Base-by-base conservation (phyloP, 306 rosid genomes). In the Begonia loranthoides region DNA sequence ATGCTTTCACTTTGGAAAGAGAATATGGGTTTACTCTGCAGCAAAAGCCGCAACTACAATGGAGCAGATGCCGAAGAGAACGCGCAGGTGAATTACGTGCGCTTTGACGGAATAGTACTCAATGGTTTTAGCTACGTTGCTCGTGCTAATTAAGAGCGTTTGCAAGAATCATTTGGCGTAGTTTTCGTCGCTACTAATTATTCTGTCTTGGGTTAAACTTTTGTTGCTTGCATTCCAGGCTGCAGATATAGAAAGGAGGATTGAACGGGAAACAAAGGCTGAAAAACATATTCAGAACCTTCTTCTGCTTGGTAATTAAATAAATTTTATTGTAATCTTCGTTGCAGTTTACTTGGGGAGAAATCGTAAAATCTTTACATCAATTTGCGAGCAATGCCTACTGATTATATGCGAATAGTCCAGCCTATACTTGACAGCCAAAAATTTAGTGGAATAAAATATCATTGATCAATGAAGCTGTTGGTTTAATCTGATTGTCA, bases 241-340 rank as follows among this genome's bases (percentile, higher is more conserved):
- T 67, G 93, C 84, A 45, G 99, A 92, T 55, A 87, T 87, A 49
- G 87, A 83, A 68, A 80, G 83, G 68, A 69, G 96, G 72, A 87
- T 83, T 58, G 96, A 80, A 61, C 76, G 69, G 65, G 94, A 83
- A 74, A 80, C 94, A 6, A 80, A 80, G 71, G 96, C 94, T 34
- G 96, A 87, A 67, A 87, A 76, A 68, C 96, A 87, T 59, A 78
- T 87, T 63, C 96, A 86, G 75, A 92, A 86, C 69, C 99, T 92
- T 73, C 81, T 92, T 24, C 65, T 92, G 45, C 96, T 92, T 41
- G 99, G 99, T 92, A 80, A 12, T 34, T 49, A 50, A 12, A 45
- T n/a, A 28, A 28, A 28, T 28, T 28, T 28, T 28, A 4, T 19
- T 19, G 6, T 28, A 28, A 28, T 8, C 36, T 28, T 28, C 6